These are phyloP conservation scores for Hibiscus tridactylites DNA, from an alignment of 345 rosid species.

Conservation along the genomic window DNA sequence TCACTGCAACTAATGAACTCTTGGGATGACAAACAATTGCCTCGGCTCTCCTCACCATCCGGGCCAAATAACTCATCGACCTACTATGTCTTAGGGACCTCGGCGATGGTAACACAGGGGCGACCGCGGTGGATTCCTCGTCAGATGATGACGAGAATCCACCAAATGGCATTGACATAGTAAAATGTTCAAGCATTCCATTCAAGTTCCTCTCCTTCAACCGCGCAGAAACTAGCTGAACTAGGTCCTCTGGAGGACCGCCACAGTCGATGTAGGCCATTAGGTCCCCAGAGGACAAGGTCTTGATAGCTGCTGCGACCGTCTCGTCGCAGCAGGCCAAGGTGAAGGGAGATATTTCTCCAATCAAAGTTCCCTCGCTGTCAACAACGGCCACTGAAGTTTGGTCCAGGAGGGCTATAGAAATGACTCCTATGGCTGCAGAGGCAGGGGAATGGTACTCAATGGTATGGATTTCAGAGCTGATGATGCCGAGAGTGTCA, in stretches of 20 bases:
- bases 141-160: slow-evolving; percentile 51
- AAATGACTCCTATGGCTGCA: slow-evolving; percentile 39
- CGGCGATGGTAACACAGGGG: slow-evolving; percentile 12
- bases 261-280: slow-evolving; percentile 86
- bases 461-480: slow-evolving; percentile 36
- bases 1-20: slow-evolving; percentile 82
- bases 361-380: slow-evolving; percentile 44
- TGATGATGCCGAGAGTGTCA: slow-evolving; percentile 52
- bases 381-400: slow-evolving; percentile 75
- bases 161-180: slow-evolving; percentile 11
- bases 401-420: slow-evolving; percentile 37
- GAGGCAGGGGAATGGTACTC: slow-evolving; percentile 64
- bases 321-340: slow-evolving; percentile 58
- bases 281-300: slow-evolving; percentile 66
- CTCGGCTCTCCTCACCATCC: slow-evolving; percentile 73
- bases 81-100: slow-evolving; percentile 37
- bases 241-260: slow-evolving; percentile 73
- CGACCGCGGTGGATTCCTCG: slow-evolving; percentile 35
- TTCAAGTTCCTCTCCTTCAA: slow-evolving; percentile 38
- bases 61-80: slow-evolving; percentile 56
- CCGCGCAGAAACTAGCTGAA: slow-evolving; percentile 38
- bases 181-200: slow-evolving; percentile 45
- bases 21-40: slow-evolving; percentile 63
- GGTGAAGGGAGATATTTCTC: slow-evolving; percentile 74
- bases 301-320: slow-evolving; percentile 57